Base-by-base conservation (phyloP, 805 yeast species). In the Maudiozyma turicensis region DNA sequence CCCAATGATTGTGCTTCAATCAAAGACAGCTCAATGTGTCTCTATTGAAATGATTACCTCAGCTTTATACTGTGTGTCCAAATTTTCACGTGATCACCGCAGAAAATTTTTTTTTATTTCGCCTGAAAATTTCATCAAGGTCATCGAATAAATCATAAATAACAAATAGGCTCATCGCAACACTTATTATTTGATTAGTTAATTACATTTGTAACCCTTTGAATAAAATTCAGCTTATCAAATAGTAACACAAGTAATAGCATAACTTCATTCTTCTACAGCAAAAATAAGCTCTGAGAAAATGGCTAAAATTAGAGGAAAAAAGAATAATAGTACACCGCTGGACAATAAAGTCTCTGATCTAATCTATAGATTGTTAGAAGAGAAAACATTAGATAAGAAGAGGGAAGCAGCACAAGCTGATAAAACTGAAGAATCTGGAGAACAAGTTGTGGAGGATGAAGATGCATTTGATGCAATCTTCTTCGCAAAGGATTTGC, bases 401-500 rank as follows among this genome's bases (percentile, higher is more conserved):
- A 65, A 61, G 41, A 58, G 69, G 39, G 63, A 59, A 15, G 68
- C 66, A 11, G 66, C 67, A 14, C 50, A 52, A 10, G 46, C 49
- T 15, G 53, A 45, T 9, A 13, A 11, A n/a, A 20, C 13, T 39
- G 42, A 39, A 34, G 37, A 34, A n/a, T 11, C 37, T 34, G 26
- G 26, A 4, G 26, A 20, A 20, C 4, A 2, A 20, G 26, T 20
- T 4, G 26, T 20, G 20, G 59, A 49, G n/a, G 51, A 51, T 28
- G 49, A 43, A 9, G 60, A 60, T 31, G 62, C 57, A 6, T 60
- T 63, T 42, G 58, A 55, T 20, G 40, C 43, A 6, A 71, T 81
- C 46, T 84, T 81, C 3, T 68, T 82, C 31, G 93, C 89, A 1
- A 73, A 74, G 54, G 84, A 84, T 54, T 65, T 84, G 45, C 70